Evolutionary conservation across 108 stramenopile genomes (phyloP).

Genomic region (Asterionellopsis glacialis): DNA sequence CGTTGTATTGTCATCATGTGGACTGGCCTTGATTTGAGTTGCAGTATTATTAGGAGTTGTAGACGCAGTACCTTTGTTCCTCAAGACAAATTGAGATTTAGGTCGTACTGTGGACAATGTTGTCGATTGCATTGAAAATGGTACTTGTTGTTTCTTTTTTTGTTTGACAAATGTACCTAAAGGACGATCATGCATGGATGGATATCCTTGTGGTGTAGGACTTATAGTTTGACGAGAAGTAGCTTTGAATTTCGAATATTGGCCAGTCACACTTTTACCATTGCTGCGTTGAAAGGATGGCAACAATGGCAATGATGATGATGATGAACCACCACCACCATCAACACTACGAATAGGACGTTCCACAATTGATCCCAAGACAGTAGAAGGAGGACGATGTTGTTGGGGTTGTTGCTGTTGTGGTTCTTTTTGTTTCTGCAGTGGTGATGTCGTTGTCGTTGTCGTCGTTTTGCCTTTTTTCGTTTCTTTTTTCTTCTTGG

Average conservation of each 20-base stretch:
- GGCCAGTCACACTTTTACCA: neutral
- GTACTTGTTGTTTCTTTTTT: neutral
- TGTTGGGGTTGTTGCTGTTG: neutral
- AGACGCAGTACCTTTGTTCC: slow-evolving; percentile 11
- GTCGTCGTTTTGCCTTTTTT: neutral
- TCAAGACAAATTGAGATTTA: no score
- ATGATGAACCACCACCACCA: no score
- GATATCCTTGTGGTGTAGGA: slow-evolving; percentile 36
- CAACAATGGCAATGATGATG: no score
- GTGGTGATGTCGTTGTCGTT: neutral
- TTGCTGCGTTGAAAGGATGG: neutral
- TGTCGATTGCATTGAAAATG: no score
- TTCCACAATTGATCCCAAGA: no score
- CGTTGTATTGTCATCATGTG: neutral
- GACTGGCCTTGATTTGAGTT: no score
- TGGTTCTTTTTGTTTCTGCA: neutral
- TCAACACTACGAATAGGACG: no score
- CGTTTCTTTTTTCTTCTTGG: neutral
- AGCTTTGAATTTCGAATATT: no score
- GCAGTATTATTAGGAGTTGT: no score
- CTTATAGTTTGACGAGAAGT: slow-evolving; percentile 9
- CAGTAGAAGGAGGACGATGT: neutral
- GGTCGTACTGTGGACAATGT: no score
- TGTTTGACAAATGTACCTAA: slow-evolving; percentile 42
- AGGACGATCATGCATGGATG: slow-evolving; percentile 33